Evolutionary conservation across 805 yeast species (phyloP).

Genomic region (fission yeast (Schizosaccharomyces pombe)): DNA sequence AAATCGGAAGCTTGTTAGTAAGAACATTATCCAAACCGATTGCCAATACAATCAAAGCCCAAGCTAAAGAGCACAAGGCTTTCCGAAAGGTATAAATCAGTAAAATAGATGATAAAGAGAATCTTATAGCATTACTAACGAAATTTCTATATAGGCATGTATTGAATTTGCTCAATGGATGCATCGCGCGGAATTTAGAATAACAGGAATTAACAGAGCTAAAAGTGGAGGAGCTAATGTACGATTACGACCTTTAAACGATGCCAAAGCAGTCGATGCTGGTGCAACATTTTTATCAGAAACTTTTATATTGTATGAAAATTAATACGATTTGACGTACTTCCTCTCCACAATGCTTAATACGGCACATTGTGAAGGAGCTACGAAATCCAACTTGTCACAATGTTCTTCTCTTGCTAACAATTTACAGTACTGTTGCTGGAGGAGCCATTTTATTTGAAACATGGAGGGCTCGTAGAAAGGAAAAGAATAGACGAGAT

Average conservation of each 20-base stretch:
- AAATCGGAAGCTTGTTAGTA: conserved; percentile 42
- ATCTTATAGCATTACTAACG: too few relatives aligned
- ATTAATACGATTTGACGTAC: not conserved
- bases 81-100: conserved; percentile 17
- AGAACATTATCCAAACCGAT: conserved; percentile 57
- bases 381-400: too few relatives aligned
- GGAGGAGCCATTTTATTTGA: conserved; percentile 51
- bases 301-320: conserved; percentile 30
- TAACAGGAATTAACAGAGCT: conserved; percentile 18
- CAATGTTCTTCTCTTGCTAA: too few relatives aligned
- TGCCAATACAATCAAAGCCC: conserved; percentile 44
- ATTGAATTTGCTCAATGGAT: conserved; percentile 44
- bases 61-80: conserved; percentile 44
- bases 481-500: conserved; percentile 35
- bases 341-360: not conserved
- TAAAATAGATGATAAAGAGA: not conserved
- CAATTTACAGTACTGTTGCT: conserved; percentile 28
- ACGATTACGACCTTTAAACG: conserved; percentile 51
- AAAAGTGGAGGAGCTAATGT: conserved; percentile 16
- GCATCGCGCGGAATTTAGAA: conserved; percentile 33
- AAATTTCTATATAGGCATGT: conserved; percentile 25
- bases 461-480: conserved; percentile 37
- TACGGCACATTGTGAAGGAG: too few relatives aligned
- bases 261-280: conserved; percentile 50
- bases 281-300: conserved; percentile 63